A percentile compares a stretch with the other conserved stretches of the same genome.
Evolutionary conservation across 169 alveolate genomes (phyloP).

Genomic region (Plasmodium fragile): DNA sequence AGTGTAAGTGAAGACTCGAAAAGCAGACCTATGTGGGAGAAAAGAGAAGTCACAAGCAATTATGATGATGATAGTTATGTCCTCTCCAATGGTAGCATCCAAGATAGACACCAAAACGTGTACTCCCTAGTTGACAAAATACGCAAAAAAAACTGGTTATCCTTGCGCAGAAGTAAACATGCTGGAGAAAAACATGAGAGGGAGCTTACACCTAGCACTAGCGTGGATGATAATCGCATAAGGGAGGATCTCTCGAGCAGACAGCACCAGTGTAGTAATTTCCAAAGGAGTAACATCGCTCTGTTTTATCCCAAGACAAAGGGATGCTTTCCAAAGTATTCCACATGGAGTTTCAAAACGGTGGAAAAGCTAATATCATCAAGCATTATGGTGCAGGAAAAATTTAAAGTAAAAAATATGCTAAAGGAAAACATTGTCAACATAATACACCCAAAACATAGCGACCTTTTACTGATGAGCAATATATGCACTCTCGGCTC

Average conservation of each 20-base stretch:
- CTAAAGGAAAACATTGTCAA: constrained; percentile 45
- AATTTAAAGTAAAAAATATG: constrained; percentile 55
- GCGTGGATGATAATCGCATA: background rate
- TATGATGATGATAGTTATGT: background rate
- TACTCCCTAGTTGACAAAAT: background rate
- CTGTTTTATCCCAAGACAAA: constrained; percentile 56
- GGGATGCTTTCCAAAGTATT: constrained; percentile 33
- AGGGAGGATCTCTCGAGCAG: background rate
- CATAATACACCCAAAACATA: constrained; percentile 20
- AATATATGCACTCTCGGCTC: constrained; percentile 52
- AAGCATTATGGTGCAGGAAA: constrained; percentile 37
- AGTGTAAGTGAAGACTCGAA: background rate
- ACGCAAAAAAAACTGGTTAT: background rate
- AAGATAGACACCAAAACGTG: background rate
- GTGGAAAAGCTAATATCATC: constrained; percentile 37
- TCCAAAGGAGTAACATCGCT: constrained; percentile 10
- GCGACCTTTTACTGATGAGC: constrained; percentile 28
- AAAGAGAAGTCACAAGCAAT: background rate
- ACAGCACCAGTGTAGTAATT: background rate
- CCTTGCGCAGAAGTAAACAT: background rate
- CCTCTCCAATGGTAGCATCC: background rate
- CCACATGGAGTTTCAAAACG: constrained; percentile 54
- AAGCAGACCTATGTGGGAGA: background rate
- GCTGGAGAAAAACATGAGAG: background rate
- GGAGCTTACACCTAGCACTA: background rate